Percentiles rank a stretch among this genome's conserved stretches.
Conservation (phyloP, 1,284 basidiomycete genomes). For the Porogramme epimiltina region DNA sequence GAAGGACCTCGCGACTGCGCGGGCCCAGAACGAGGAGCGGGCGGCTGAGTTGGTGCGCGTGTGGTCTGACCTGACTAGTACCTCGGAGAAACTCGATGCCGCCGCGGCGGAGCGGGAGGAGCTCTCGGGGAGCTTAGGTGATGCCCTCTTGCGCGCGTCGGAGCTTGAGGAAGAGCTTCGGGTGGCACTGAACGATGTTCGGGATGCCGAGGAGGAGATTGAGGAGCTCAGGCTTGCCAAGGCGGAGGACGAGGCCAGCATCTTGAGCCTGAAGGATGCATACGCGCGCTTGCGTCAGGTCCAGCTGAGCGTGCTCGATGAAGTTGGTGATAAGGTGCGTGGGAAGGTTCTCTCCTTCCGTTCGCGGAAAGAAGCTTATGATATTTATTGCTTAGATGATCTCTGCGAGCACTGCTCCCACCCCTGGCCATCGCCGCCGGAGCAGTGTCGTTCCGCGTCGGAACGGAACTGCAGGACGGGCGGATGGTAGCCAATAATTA, state of each 20-base stretch:
- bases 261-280: constrained; percentile 35
- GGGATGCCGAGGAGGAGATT: constrained; percentile 35
- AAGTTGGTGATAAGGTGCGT: constrained; percentile 37
- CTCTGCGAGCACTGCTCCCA: constrained; percentile 17
- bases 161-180: constrained; percentile 25
- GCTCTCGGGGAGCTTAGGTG: background rate
- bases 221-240: constrained; percentile 34
- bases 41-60: background rate
- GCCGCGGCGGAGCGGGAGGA: constrained; percentile 5
- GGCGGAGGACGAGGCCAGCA: constrained; percentile 37
- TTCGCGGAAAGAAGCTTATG: background rate
- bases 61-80: constrained; percentile 1
- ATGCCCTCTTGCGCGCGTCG: background rate
- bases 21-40: background rate
- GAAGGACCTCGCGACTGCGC: constrained; percentile 9
- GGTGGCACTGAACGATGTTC: constrained; percentile 21
- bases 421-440: constrained; percentile 29
- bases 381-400: constrained; percentile 8
- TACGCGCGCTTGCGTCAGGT: constrained; percentile 34
- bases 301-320: constrained; percentile 36
- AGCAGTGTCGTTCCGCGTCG: constrained; percentile 35
- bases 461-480: background rate
- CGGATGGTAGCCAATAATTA: no score
- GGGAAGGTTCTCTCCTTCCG: background rate
- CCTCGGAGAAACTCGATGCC: constrained; percentile 2